phyloP scores from a whole-genome alignment of 2,329 filamentous ascomycete genomes.

The Aspergillus sp. region DNA sequence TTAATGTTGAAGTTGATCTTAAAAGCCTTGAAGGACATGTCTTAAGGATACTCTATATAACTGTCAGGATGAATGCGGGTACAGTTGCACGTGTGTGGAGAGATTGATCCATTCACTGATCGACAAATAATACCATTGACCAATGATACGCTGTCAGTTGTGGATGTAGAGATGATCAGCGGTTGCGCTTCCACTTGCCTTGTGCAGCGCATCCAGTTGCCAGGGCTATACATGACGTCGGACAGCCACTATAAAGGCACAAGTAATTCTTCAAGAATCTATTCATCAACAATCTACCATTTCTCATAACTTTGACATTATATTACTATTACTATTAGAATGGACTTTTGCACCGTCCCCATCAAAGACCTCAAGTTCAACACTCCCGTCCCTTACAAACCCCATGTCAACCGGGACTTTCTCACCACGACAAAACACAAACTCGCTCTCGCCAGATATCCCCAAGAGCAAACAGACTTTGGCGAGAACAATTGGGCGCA shows the following conservation, averaged over 20 bases:
- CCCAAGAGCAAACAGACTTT: conserved; percentile 10
- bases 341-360: conserved; percentile 4
- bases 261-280: not conserved
- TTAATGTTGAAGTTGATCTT: too few species aligned
- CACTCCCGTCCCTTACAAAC: conserved; percentile 5
- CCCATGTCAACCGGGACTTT: conserved; percentile 3
- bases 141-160: too few species aligned
- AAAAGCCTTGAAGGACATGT: too few species aligned
- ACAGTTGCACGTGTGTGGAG: too few species aligned
- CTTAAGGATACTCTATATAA: too few species aligned
- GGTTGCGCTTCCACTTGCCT: not conserved
- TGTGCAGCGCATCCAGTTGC: not conserved
- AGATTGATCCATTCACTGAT: too few species aligned
- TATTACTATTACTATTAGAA: not conserved
- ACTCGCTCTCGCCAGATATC: conserved; percentile 6
- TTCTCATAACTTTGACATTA: not conserved
- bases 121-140: too few species aligned
- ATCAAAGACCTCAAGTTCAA: conserved; percentile 9
- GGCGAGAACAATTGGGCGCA: conserved; percentile 3
- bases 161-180: not conserved
- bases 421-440: conserved; percentile 6
- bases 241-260: not conserved
- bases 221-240: not conserved
- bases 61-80: too few species aligned
- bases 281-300: not conserved